Evolutionary conservation across 2,329 filamentous ascomycete genomes (phyloP).

Genomic region (Venturia effusa): DNA sequence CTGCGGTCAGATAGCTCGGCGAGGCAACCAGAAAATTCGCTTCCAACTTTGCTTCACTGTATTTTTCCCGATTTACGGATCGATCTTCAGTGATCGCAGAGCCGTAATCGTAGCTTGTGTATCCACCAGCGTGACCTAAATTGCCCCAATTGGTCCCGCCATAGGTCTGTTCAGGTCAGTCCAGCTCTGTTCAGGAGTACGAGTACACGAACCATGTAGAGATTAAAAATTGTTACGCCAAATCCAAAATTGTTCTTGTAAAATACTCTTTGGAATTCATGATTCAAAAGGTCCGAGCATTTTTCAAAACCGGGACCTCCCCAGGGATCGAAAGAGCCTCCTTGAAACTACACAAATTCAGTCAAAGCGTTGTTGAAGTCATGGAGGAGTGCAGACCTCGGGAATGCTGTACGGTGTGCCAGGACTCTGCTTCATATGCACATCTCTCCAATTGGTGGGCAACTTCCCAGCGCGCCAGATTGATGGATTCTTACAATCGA

Average conservation of each 20-base stretch:
- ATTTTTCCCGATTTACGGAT: slow-evolving; percentile 60
- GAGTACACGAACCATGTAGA: slow-evolving; percentile 56
- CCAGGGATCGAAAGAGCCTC: slow-evolving; percentile 63
- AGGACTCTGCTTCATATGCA: slow-evolving; percentile 51
- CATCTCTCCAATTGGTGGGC: slow-evolving; percentile 43
- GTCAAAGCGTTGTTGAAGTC: background rate
- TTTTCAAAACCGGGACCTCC: slow-evolving; percentile 59
- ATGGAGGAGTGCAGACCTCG: slow-evolving; percentile 31
- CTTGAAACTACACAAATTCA: slow-evolving; percentile 46
- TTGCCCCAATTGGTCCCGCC: slow-evolving; percentile 83
- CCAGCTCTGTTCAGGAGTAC: background rate
- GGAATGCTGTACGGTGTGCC: slow-evolving; percentile 54
- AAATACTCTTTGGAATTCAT: slow-evolving; percentile 68
- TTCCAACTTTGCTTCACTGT: slow-evolving; percentile 66
- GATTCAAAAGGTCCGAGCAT: slow-evolving; percentile 54
- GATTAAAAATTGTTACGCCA: slow-evolving; percentile 55
- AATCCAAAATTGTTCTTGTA: slow-evolving; percentile 65
- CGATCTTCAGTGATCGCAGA: slow-evolving; percentile 59
- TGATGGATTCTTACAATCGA: slow-evolving; percentile 50
- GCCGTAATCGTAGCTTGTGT: slow-evolving; percentile 50
- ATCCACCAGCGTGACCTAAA: slow-evolving; percentile 52
- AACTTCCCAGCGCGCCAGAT: slow-evolving; percentile 48
- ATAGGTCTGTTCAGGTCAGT: slow-evolving; percentile 37
- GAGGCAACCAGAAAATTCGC: slow-evolving; percentile 66
- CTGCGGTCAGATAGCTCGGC: slow-evolving; percentile 52